Base-by-base conservation (phyloP, 495 filamentous ascomycete genomes). In the Penicillium taxi region DNA sequence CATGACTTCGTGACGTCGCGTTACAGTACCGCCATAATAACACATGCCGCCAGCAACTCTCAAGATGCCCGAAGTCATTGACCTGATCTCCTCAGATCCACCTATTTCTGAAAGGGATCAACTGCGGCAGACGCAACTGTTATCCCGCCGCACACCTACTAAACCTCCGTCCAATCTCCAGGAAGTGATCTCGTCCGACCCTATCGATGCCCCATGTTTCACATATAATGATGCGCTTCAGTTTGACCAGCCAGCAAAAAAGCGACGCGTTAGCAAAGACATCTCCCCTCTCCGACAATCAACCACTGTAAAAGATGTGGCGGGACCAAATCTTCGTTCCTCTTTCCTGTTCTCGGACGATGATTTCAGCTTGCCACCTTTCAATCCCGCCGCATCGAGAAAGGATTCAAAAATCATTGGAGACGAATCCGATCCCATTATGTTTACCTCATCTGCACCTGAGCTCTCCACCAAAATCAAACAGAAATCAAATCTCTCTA, bases 371-470 rank as follows among this genome's bases (percentile, higher is more conserved):
- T 30, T 55, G 0, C 42, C 48, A 6, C 53, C 53, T 12, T 47
- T 44, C 5, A 48, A 52, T 12, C 37, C 47, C 16, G 33, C 46
- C 1, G 27, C 40, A 9, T 25, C 32, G 0, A 45, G 39, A 15
- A 48, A 51, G 26, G 41, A 11, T 32, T 41, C 2, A 17, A 26
- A 3, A 39, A 36, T 32, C 35, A 35, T 39, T 24, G 39, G 47
- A n/a, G 51, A 63, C 18, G 63, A 67, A 11, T 67, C 61, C 0
- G 74, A 78, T 52, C 69, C 73, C 1, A 71, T 76, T 39, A 39
- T 70, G 4, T 71, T 74, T 47, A 74, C 71, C 0, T 78, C 73
- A 11, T 72, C 72, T 11, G 55, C 56, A 1, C 59, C 56, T 5
- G 45, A 54, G 26, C 53, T 35, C n/a, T 22, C 35, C 20, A 16